phyloP scores from a whole-genome alignment of 768 basidiomycete genomes.

The Guyanaporus albipodus region DNA sequence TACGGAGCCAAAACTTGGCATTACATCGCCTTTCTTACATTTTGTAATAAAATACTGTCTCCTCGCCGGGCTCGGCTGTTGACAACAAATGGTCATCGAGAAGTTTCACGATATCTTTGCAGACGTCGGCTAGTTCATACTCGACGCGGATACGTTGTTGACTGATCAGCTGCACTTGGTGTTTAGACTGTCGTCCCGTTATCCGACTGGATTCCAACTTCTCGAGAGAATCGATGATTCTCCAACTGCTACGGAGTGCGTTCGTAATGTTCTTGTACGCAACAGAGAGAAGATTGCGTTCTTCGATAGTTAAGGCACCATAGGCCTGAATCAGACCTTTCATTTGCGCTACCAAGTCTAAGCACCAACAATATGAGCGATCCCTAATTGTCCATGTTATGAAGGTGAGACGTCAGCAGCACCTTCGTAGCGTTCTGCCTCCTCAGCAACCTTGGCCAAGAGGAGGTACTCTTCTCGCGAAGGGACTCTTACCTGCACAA shows the following conservation, averaged over 20 bases:
- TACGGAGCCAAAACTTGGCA: not conserved
- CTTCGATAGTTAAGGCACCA: constrained; percentile 73
- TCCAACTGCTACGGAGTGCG: constrained; percentile 79
- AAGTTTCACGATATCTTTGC: constrained; percentile 73
- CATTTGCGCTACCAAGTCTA: constrained; percentile 76
- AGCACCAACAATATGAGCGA: constrained; percentile 19
- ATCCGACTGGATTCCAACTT: constrained; percentile 46
- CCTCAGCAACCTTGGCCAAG: constrained; percentile 81
- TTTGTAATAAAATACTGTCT: constrained; percentile 88
- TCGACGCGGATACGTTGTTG: constrained; percentile 74
- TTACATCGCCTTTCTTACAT: constrained; percentile 47
- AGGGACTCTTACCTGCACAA: constrained; percentile 27
- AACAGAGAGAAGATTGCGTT: constrained; percentile 84
- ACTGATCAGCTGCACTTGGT: constrained; percentile 62
- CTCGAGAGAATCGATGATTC: constrained; percentile 72
- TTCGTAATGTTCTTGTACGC: constrained; percentile 92
- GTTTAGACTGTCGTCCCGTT: constrained; percentile 25
- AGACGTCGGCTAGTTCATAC: constrained; percentile 68
- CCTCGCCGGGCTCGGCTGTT: constrained; percentile 68
- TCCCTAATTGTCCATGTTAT: not conserved
- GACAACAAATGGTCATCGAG: constrained; percentile 59
- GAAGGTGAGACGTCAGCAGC: constrained; percentile 9
- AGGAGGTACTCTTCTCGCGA: constrained; percentile 43
- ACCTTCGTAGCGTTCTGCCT: constrained; percentile 91
- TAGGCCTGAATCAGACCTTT: constrained; percentile 67